A percentile compares a stretch with the other conserved stretches of the same genome.
phyloP scores from a whole-genome alignment of 257 asterid genomes.

The Cinchona pubescens region DNA sequence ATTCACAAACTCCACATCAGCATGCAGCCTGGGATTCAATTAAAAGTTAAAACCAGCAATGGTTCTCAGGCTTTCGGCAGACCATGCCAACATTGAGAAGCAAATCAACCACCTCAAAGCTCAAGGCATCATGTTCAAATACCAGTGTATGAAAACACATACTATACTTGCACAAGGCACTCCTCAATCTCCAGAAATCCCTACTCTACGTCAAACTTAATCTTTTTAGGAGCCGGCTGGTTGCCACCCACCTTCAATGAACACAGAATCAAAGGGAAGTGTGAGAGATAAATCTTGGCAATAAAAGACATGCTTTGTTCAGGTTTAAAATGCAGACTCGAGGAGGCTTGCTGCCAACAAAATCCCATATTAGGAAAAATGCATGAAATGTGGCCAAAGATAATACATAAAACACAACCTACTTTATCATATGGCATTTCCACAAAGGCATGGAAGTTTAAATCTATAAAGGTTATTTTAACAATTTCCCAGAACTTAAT shows the following conservation, averaged over 20 bases:
- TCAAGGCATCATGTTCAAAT: neutral
- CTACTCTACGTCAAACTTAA: constrained; percentile 50
- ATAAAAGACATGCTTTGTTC: neutral
- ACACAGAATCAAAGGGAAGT: neutral
- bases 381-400: neutral
- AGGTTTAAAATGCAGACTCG: neutral
- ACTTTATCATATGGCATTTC: neutral
- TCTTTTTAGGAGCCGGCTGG: constrained; percentile 75
- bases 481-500: neutral
- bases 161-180: neutral
- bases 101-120: neutral
- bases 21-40: neutral
- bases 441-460: neutral
- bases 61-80: neutral
- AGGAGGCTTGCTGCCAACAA: neutral
- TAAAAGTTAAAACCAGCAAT: too few relatives aligned
- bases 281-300: too few relatives aligned
- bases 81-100: neutral
- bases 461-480: neutral
- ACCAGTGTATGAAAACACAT: neutral
- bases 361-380: neutral
- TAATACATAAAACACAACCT: too few relatives aligned
- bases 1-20: neutral
- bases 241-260: constrained; percentile 53
- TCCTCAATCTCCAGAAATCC: neutral